Percentiles rank a stretch among this genome's conserved stretches.
Evolutionary conservation across 2,329 filamentous ascomycete species (phyloP).

Genomic region (Cyphellophora europaea): DNA sequence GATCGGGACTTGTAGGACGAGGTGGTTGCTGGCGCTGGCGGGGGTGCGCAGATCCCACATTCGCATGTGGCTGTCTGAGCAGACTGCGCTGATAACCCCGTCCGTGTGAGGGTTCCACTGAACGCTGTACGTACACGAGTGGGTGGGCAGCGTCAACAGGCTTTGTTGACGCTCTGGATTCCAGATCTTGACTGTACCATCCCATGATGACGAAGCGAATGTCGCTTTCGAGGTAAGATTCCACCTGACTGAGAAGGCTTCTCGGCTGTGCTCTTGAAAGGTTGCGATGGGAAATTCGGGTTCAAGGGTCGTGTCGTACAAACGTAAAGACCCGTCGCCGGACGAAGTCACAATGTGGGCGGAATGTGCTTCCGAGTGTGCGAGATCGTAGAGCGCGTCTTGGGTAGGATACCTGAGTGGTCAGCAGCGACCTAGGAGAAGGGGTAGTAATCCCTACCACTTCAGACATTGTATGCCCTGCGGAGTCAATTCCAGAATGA

Average conservation of each 20-base stretch:
- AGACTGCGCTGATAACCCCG: constrained; percentile 74
- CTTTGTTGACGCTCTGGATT: constrained; percentile 65
- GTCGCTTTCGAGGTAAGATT: constrained; percentile 83
- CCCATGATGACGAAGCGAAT: constrained; percentile 89
- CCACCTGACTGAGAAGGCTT: constrained; percentile 90
- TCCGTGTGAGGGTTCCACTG: constrained; percentile 83
- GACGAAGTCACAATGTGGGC: constrained; percentile 84
- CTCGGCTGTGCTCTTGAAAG: constrained; percentile 87
- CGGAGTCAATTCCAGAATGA: constrained; percentile 71
- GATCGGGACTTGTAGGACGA: constrained; percentile 73
- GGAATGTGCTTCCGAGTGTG: constrained; percentile 95
- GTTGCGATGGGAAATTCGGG: constrained; percentile 75
- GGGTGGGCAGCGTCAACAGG: constrained; percentile 77
- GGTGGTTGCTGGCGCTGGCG: constrained; percentile 75
- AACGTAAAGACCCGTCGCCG: constrained; percentile 88
- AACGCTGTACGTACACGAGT: constrained; percentile 90
- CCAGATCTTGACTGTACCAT: constrained; percentile 95
- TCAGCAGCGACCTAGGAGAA: too few relatives aligned
- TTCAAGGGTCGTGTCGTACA: constrained; percentile 75
- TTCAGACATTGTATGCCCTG: constrained; percentile 79
- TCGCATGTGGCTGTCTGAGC: constrained; percentile 78
- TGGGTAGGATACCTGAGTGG: constrained; percentile 77
- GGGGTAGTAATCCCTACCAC: constrained; percentile 43
- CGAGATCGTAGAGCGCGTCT: constrained; percentile 87
- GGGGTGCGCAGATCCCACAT: constrained; percentile 89